Evolutionary conservation across 768 basidiomycete genomes (phyloP).

Genomic region (Tephrocybe sp.): DNA sequence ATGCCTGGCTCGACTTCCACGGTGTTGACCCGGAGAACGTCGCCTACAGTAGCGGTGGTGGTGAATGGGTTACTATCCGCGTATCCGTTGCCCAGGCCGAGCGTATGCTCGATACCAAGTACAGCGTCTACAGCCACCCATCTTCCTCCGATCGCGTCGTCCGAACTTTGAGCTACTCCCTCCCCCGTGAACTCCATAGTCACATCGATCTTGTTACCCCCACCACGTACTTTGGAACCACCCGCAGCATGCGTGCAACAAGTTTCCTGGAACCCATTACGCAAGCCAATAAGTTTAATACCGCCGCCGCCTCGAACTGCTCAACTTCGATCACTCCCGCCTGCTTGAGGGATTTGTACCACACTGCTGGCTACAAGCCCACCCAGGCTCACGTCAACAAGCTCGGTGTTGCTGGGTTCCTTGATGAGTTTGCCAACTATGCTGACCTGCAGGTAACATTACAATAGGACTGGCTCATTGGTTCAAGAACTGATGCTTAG

Average conservation of each 20-base stretch:
- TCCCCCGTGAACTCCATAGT: constrained; percentile 49
- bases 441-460: constrained; percentile 50
- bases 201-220: constrained; percentile 64
- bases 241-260: constrained; percentile 51
- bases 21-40: constrained; percentile 38
- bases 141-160: constrained; percentile 49
- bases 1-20: constrained; percentile 55
- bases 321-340: constrained; percentile 47
- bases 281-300: constrained; percentile 18
- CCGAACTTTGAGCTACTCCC: constrained; percentile 60
- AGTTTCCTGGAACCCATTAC: constrained; percentile 48
- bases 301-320: constrained; percentile 44
- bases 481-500: not conserved
- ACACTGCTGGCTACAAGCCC: constrained; percentile 46
- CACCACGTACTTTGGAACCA: constrained; percentile 62
- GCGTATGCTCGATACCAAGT: constrained; percentile 58
- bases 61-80: constrained; percentile 56
- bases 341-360: constrained; percentile 61
- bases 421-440: constrained; percentile 55
- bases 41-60: constrained; percentile 41
- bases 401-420: constrained; percentile 60
- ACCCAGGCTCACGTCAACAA: constrained; percentile 43
- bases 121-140: constrained; percentile 54
- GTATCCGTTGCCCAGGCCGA: constrained; percentile 59
- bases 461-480: not conserved